These are phyloP conservation scores for Xerocomellus amylosporus DNA, from an alignment of 768 basidiomycete species.

Conservation along the genomic window DNA sequence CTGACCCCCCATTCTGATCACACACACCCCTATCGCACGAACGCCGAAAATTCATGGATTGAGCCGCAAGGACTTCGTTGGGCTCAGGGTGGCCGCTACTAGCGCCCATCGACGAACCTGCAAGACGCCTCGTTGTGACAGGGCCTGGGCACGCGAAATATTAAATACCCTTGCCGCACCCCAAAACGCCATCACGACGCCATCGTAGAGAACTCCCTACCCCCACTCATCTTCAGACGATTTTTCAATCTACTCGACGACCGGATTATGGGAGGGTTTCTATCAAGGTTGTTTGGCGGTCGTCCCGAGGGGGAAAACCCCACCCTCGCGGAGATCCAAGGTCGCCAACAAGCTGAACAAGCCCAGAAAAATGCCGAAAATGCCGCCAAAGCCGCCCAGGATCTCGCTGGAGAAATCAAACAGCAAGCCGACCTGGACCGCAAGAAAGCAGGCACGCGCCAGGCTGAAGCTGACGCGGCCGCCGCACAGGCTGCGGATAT, in stretches of 20 bases:
- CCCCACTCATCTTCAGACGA: neutral
- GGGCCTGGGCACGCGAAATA: neutral
- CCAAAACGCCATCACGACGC: neutral
- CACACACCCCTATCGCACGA: neutral
- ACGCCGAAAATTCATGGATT: neutral
- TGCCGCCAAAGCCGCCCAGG: slow-evolving; percentile 2
- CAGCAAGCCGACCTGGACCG: slow-evolving; percentile 13
- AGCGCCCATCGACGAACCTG: neutral
- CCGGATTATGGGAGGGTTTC: slow-evolving; percentile 5
- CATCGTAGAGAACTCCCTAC: neutral
- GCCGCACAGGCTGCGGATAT: slow-evolving; percentile 4
- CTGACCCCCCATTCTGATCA: neutral
- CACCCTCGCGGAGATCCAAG: slow-evolving; percentile 10
- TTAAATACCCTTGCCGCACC: neutral
- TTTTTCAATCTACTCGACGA: neutral
- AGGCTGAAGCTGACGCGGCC: slow-evolving; percentile 10
- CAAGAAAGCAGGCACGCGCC: neutral
- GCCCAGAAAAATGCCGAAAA: slow-evolving; percentile 7
- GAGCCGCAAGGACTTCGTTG: neutral
- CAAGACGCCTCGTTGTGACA: neutral
- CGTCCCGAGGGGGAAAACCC: slow-evolving; percentile 10
- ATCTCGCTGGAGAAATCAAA: neutral
- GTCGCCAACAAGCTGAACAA: slow-evolving; percentile 9
- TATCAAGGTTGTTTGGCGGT: slow-evolving; percentile 7
- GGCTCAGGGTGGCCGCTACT: neutral